These are phyloP conservation scores for Xylaria flabelliformis DNA, from an alignment of 495 filamentous ascomycete species.

Conservation along the genomic window DNA sequence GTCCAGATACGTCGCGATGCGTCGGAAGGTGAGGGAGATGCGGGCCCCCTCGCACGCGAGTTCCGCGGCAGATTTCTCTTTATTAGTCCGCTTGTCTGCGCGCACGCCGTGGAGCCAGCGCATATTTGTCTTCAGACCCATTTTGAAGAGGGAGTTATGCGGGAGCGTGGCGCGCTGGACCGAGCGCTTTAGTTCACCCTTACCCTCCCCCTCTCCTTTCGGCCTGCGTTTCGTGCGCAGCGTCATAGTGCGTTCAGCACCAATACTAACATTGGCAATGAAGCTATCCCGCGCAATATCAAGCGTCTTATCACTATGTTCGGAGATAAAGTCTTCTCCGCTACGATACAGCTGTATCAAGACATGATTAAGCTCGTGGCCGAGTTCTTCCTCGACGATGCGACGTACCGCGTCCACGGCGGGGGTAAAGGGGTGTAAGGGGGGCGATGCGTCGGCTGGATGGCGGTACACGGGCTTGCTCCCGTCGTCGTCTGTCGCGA, in stretches of 20 bases:
- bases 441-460: slow-evolving; percentile 88
- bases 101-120: slow-evolving; percentile 90
- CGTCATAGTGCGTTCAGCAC: slow-evolving; percentile 89
- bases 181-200: slow-evolving; percentile 37
- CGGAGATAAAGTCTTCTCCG: slow-evolving; percentile 93
- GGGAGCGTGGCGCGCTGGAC: slow-evolving; percentile 75
- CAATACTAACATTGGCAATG: slow-evolving; percentile 92
- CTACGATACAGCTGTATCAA: slow-evolving; percentile 91
- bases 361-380: slow-evolving; percentile 89
- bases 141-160: slow-evolving; percentile 85
- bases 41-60: slow-evolving; percentile 74
- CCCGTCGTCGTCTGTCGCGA: slow-evolving; percentile 65
- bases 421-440: slow-evolving; percentile 74
- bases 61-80: slow-evolving; percentile 72
- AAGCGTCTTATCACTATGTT: slow-evolving; percentile 96
- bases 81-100: slow-evolving; percentile 75
- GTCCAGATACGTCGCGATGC: slow-evolving; percentile 84
- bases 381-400: slow-evolving; percentile 69
- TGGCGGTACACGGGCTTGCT: slow-evolving; percentile 92
- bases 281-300: slow-evolving; percentile 82
- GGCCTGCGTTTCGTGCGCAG: slow-evolving; percentile 78
- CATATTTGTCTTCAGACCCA: slow-evolving; percentile 82
- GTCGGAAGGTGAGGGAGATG: slow-evolving; percentile 91
- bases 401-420: slow-evolving; percentile 71
- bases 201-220: slow-evolving; percentile 25